Conservation (phyloP, 768 basidiomycete species). For the Phanerochaete sordida region DNA sequence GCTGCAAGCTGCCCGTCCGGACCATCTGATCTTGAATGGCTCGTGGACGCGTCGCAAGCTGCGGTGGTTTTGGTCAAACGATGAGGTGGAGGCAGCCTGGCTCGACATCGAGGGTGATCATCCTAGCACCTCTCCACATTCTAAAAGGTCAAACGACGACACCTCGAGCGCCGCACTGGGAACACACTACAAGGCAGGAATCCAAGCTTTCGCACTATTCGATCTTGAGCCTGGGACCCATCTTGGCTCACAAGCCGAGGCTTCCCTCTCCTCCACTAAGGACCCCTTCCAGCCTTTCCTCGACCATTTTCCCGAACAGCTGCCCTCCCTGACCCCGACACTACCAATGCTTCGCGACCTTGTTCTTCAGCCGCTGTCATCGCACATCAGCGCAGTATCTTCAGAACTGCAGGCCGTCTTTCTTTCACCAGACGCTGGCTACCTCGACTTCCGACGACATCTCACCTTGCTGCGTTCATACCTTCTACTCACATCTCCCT, state of each 20-base stretch:
- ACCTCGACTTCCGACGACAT: constrained; percentile 68
- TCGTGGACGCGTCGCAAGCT: constrained; percentile 24
- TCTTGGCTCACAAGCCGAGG: constrained; percentile 21
- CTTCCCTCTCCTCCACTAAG: constrained; percentile 4
- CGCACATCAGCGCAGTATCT: constrained; percentile 63
- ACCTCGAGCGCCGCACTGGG: not conserved
- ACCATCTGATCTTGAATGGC: constrained; percentile 51
- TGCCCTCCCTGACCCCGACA: constrained; percentile 66
- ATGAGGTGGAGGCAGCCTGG: constrained; percentile 52
- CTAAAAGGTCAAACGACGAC: not conserved
- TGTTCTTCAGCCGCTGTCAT: constrained; percentile 56
- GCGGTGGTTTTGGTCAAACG: constrained; percentile 62
- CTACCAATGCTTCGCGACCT: constrained; percentile 58
- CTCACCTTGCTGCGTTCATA: constrained; percentile 70
- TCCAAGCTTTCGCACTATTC: constrained; percentile 52
- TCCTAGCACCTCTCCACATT: not conserved
- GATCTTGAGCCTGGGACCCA: constrained; percentile 62
- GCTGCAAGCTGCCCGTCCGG: constrained; percentile 59
- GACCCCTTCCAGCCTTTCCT: constrained; percentile 6
- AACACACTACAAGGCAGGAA: constrained; percentile 29
- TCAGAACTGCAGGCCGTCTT: constrained; percentile 64
- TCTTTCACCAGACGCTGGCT: constrained; percentile 49
- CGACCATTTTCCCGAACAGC: constrained; percentile 47
- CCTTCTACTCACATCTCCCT: constrained; percentile 64
- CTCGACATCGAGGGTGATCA: not conserved